A percentile compares a stretch with the other conserved stretches of the same genome.
Conservation (phyloP, 371 early-diverging fungal genomes). For the Chytridium lagenaria region DNA sequence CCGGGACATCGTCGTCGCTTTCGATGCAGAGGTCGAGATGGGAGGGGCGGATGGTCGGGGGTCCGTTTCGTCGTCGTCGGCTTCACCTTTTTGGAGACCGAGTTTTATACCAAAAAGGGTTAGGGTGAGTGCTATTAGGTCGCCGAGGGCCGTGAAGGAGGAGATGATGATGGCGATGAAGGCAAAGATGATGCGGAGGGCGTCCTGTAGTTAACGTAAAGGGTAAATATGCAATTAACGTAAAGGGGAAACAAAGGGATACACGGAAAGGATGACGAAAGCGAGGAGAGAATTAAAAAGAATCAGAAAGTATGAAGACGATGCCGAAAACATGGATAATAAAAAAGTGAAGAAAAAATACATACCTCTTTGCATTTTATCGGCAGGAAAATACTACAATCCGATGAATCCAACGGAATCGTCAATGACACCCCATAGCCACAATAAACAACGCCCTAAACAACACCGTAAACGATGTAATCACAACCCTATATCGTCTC, state of each 20-base stretch:
- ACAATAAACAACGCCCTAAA: not conserved
- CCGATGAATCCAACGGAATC: not conserved
- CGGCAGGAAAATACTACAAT: not conserved
- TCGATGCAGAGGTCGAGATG: not conserved
- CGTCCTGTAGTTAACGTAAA: not conserved
- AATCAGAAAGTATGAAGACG: too few species aligned
- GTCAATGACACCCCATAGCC: not conserved
- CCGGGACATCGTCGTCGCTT: not conserved
- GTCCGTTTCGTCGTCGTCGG: not conserved
- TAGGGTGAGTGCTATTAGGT: not conserved
- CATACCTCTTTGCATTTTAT: not conserved
- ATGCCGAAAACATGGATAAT: too few species aligned
- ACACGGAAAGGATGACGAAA: not conserved
- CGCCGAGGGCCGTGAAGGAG: not conserved
- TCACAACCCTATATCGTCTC: not conserved
- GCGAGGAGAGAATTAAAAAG: too few species aligned
- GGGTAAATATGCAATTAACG: not conserved
- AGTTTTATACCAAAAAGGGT: not conserved
- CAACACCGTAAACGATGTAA: not conserved
- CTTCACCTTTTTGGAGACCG: not conserved
- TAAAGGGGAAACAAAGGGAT: not conserved
- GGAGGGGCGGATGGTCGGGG: not conserved
- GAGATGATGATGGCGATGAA: not conserved
- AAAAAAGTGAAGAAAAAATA: too few species aligned
- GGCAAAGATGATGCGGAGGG: not conserved